Evolutionary conservation across 495 filamentous ascomycete genomes (phyloP), one percentile per base, ranked within the genome.

Genomic region (Parathielavia appendiculata): DNA sequence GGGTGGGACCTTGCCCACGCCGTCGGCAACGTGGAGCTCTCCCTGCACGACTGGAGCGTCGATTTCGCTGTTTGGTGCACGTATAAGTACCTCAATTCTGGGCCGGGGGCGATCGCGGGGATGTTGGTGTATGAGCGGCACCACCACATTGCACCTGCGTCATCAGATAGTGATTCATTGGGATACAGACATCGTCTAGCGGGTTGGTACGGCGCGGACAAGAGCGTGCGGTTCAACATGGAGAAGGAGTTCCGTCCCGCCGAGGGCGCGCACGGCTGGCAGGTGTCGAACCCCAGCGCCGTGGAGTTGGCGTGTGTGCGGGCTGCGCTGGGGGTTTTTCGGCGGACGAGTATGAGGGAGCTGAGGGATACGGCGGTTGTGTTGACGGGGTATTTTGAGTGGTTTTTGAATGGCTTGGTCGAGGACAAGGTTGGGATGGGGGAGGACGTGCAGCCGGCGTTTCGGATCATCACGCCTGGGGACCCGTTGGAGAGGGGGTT

Each of bases 1-100:
- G 89, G 91, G 53, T 98, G 92, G 91, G 93, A 98, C 69, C 86
- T 97, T 52, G 93, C 93, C 4, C 93, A 98, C 71, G 93, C 92
- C 10, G 90, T 83, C 4, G 93, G 95, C 23, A 98, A 98, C 70
- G 89, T 97, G 3, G 82, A 86, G 14, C 73, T 97, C n/a, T 72
- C 77, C 19, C 80, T 98, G 38, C 90, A 96, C 70, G 87, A 89
- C 64, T 97, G 95, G 95, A 82, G 91, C 51, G 92, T 97, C 23
- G 93, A 97, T 70, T 93, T 93, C 56, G 91, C 95, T 1, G 88
- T 80, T 13, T 98, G 93, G 93, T 98, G 93, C 71, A 89, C 81
- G 44, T 98, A 98, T 76, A 98, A 98, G 73, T 98, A 98, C 68
- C 78, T 98, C 55, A 97, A 96, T 66, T 82, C 84, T 49, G 93